Evolutionary conservation across 208 protist species (phyloP).

Genomic region (Crithidia mellificae): DNA sequence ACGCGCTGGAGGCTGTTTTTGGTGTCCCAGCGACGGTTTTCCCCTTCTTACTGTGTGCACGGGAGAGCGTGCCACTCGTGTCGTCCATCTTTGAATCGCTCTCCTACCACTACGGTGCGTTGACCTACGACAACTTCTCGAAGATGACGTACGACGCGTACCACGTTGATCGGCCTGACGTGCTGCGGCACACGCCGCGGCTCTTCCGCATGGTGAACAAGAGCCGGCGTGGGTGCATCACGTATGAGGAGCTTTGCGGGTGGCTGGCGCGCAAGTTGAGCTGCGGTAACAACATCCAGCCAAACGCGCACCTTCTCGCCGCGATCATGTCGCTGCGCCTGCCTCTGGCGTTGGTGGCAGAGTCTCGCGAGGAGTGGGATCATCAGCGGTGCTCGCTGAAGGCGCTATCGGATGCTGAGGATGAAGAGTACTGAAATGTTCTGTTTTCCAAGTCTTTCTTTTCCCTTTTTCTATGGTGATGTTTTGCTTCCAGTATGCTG

Average conservation of each 20-base stretch:
- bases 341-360: constrained; percentile 61
- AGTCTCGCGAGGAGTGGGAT: constrained; percentile 65
- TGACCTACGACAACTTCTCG: constrained; percentile 68
- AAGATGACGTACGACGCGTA: constrained; percentile 69
- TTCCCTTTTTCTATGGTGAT: too few relatives aligned
- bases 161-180: constrained; percentile 57
- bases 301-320: constrained; percentile 70
- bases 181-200: constrained; percentile 69
- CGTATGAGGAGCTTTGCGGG: constrained; percentile 83
- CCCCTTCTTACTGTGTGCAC: constrained; percentile 75
- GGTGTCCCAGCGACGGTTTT: constrained; percentile 86
- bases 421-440: constrained; percentile 46
- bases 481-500: too few relatives aligned
- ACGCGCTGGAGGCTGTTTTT: constrained; percentile 84
- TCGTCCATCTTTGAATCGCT: constrained; percentile 58
- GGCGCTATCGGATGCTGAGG: constrained; percentile 66
- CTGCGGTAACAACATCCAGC: constrained; percentile 58
- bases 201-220: constrained; percentile 85
- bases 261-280: constrained; percentile 87
- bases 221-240: constrained; percentile 70
- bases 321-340: constrained; percentile 79
- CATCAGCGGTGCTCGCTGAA: constrained; percentile 44
- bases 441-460: too few relatives aligned
- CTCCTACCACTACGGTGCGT: constrained; percentile 54
- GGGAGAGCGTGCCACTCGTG: constrained; percentile 75